These are phyloP conservation scores for Rhododendron simsii DNA, from an alignment of 148 eudicot species.

Conservation along the genomic window DNA sequence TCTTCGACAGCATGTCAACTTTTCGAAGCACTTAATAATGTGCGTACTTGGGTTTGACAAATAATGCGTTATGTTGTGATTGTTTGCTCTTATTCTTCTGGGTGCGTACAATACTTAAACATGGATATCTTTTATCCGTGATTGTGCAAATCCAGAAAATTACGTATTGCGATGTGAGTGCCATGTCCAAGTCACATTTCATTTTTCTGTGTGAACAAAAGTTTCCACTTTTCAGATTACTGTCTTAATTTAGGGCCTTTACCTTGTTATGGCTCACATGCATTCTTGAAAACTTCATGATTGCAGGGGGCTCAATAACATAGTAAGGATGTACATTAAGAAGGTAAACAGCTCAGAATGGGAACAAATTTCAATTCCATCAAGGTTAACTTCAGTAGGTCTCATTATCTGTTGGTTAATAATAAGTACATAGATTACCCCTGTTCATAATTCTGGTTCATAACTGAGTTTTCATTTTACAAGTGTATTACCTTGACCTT, in stretches of 20 bases:
- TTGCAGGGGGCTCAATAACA: conserved; percentile 83
- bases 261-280: background rate
- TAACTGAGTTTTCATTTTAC: background rate
- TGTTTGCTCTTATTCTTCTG: background rate
- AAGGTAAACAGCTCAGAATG: conserved; percentile 57
- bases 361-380: conserved; percentile 80
- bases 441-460: background rate
- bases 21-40: background rate
- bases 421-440: background rate
- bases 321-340: conserved; percentile 58
- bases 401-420: background rate
- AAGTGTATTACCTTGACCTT: background rate
- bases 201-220: no score
- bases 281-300: conserved; percentile 3
- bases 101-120: background rate
- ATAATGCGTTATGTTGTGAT: background rate
- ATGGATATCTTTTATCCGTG: background rate
- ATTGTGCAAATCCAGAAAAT: background rate
- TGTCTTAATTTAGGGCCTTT: background rate
- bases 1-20: background rate
- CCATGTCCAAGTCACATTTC: background rate
- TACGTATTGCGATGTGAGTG: background rate
- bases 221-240: background rate
- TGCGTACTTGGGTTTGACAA: background rate
- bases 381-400: conserved; percentile 45